phyloP scores from a whole-genome alignment of 1,284 basidiomycete species.

The Marasmius oreades region DNA sequence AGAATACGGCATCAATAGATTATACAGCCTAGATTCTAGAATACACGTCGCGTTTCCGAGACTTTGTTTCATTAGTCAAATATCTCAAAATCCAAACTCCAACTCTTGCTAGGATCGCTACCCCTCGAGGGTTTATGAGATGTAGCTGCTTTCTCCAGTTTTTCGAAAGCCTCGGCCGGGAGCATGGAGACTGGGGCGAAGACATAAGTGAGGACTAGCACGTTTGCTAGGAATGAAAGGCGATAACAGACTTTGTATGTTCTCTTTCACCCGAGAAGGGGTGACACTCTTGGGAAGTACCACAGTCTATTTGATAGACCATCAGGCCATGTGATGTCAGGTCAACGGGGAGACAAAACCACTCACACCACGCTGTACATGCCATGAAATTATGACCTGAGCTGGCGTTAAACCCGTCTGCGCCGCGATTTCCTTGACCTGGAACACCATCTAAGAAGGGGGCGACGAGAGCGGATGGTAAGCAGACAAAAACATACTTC shows the following conservation, averaged over 20 bases:
- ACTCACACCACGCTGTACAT: slow-evolving; percentile 68
- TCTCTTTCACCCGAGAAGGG: slow-evolving; percentile 65
- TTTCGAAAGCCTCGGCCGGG: slow-evolving; percentile 52
- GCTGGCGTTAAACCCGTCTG: slow-evolving; percentile 70
- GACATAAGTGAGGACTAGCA: neutral
- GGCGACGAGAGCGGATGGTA: too few species aligned
- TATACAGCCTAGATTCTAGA: too few species aligned
- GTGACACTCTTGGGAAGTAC: slow-evolving; percentile 82
- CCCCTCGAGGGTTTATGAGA: slow-evolving; percentile 50
- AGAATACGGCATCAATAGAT: too few species aligned
- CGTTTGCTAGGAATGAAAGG: neutral
- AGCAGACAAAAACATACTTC: slow-evolving; percentile 33
- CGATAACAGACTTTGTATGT: slow-evolving; percentile 50
- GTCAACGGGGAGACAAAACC: neutral
- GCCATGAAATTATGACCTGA: slow-evolving; percentile 79
- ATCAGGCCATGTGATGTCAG: slow-evolving; percentile 1
- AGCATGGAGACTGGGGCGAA: slow-evolving; percentile 44
- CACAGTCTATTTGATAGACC: slow-evolving; percentile 43
- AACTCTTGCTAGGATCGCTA: slow-evolving; percentile 56
- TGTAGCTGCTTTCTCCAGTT: slow-evolving; percentile 55
- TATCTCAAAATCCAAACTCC: slow-evolving; percentile 61
- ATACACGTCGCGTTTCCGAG: too few species aligned
- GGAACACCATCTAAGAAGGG: too few species aligned
- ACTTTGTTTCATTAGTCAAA: too few species aligned
- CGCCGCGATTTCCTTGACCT: slow-evolving; percentile 58